Percentiles rank a stretch among this genome's conserved stretches.
phyloP scores from a whole-genome alignment of 176 grass and related monocot genomes.

The Alopecurus myosuroides region DNA sequence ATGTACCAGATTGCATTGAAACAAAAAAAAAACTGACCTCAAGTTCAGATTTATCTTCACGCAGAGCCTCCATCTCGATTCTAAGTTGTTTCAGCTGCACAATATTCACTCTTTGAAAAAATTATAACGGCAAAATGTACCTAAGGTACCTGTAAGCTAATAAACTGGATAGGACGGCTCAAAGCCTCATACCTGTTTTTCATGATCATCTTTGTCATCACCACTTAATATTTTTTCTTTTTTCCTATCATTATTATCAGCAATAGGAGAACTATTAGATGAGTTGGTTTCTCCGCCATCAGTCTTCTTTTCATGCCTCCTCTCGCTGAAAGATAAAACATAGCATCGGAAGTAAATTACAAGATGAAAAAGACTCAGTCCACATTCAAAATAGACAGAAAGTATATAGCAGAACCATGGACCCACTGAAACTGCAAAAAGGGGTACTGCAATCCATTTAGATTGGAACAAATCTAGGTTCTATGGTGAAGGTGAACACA shows the following conservation, averaged over 20 bases:
- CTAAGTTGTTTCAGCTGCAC: conserved; percentile 73
- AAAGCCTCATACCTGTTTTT: conserved; percentile 50
- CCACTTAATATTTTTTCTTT: conserved; percentile 46
- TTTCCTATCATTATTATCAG: conserved; percentile 50
- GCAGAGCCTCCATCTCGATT: conserved; percentile 50
- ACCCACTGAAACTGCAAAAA: background rate
- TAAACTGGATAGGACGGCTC: background rate
- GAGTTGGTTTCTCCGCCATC: conserved; percentile 68
- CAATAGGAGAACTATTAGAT: conserved; percentile 60
- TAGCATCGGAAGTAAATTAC: conserved; percentile 11
- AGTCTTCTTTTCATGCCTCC: conserved; percentile 65
- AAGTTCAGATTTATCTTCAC: conserved; percentile 63
- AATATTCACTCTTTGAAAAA: conserved; percentile 20
- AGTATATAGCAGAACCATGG: background rate
- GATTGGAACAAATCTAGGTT: background rate
- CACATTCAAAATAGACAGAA: background rate
- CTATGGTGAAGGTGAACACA: background rate
- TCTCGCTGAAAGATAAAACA: conserved; percentile 42
- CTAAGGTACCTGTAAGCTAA: background rate
- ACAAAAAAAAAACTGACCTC: conserved; percentile 59
- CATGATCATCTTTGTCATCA: conserved; percentile 55
- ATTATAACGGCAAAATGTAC: background rate
- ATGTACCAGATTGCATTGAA: background rate
- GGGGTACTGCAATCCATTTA: background rate
- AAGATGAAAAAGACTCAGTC: background rate